Percentiles rank a stretch among this genome's conserved stretches.
These are phyloP conservation scores for Raddia guianensis DNA, from an alignment of 176 grass and related monocot genomes.

Conservation along the genomic window DNA sequence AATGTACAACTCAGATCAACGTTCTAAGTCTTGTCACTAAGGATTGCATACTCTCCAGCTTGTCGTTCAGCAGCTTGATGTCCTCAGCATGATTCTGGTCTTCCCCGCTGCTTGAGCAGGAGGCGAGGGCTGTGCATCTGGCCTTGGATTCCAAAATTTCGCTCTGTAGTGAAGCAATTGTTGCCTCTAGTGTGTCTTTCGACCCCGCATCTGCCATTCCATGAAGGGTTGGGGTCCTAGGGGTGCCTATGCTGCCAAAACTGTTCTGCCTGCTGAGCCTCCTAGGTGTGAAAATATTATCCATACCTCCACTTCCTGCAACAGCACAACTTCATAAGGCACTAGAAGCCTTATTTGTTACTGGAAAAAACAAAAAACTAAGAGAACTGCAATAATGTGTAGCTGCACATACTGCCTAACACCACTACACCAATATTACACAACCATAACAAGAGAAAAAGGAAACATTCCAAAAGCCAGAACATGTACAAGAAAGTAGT, in stretches of 20 bases:
- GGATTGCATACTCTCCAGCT: slow-evolving; percentile 85
- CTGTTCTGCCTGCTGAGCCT: slow-evolving; percentile 88
- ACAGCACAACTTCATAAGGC: slow-evolving; percentile 28
- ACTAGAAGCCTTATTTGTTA: background rate
- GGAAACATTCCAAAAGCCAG: background rate
- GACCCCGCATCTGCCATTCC: slow-evolving; percentile 28
- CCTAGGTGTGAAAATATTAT: slow-evolving; percentile 69
- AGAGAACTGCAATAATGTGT: background rate
- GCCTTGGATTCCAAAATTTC: slow-evolving; percentile 75
- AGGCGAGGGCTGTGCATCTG: slow-evolving; percentile 60
- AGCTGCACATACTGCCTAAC: slow-evolving; percentile 9
- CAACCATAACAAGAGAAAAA: background rate
- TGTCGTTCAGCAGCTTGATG: slow-evolving; percentile 60
- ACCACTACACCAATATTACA: background rate
- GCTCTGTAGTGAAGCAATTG: slow-evolving; percentile 62
- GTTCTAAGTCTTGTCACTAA: slow-evolving; percentile 67
- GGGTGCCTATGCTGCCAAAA: slow-evolving; percentile 72
- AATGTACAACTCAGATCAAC: slow-evolving; percentile 55
- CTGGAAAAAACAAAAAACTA: background rate
- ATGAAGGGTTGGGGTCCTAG: slow-evolving; percentile 60
- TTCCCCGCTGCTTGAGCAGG: slow-evolving; percentile 41
- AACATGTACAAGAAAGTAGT: background rate
- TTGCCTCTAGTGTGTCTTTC: slow-evolving; percentile 66
- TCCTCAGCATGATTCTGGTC: slow-evolving; percentile 47
- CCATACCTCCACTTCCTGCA: slow-evolving; percentile 78